Conservation (phyloP, 1,139 yeast species). For the Geotrichum europaeum region DNA sequence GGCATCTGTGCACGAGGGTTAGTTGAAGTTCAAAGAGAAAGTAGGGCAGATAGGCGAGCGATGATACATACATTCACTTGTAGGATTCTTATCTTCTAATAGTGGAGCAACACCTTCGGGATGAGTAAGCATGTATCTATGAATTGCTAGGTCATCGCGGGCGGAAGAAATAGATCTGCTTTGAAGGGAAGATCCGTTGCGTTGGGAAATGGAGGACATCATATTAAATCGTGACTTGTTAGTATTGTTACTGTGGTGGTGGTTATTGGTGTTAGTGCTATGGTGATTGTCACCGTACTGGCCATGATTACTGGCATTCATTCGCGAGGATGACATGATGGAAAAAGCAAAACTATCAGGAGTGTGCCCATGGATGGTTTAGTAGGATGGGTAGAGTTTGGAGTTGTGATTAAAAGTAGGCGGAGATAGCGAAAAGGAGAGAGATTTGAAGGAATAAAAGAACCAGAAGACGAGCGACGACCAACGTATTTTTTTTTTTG, state of each 20-base stretch:
- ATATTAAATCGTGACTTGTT: not conserved
- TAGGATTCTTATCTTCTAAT: conserved; percentile 24
- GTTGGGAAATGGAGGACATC: conserved; percentile 13
- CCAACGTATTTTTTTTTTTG: not conserved
- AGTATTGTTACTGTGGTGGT: conserved; percentile 1
- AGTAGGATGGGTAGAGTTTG: not conserved
- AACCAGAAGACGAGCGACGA: not conserved
- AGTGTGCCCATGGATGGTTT: conserved; percentile 8
- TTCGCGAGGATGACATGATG: conserved; percentile 16
- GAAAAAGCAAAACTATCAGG: not conserved
- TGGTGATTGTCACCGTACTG: not conserved
- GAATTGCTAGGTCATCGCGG: conserved; percentile 25
- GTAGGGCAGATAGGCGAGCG: not conserved
- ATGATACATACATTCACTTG: conserved; percentile 12
- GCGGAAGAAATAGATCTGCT: conserved; percentile 10
- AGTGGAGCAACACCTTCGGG: conserved; percentile 38
- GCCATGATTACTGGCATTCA: conserved; percentile 7
- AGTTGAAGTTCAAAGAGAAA: not conserved
- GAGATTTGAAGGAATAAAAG: not conserved
- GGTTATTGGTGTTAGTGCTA: conserved; percentile 1
- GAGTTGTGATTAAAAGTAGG: not conserved
- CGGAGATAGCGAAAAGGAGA: not conserved
- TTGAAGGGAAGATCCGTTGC: conserved; percentile 8
- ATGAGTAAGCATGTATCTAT: conserved; percentile 23
- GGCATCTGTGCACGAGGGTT: conserved; percentile 24